Evolutionary conservation across 805 yeast species (phyloP).

Genomic region (Wickerhamiella sergipiensis): DNA sequence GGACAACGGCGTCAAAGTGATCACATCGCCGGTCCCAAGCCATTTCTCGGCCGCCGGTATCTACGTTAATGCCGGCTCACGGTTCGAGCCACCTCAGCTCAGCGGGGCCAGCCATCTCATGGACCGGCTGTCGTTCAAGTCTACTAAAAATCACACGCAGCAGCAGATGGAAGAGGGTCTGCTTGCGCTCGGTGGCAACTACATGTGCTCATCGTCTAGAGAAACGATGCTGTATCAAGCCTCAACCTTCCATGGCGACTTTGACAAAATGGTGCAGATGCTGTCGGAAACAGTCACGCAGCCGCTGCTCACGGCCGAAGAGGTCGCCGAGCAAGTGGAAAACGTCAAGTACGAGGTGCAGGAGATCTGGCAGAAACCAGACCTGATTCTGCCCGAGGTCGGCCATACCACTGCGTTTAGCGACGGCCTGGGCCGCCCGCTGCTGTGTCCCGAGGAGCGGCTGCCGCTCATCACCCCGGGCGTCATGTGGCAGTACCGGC

Average conservation of each 20-base stretch:
- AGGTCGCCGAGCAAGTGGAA: conserved; percentile 55
- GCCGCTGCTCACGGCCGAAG: conserved; percentile 57
- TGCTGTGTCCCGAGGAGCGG: conserved; percentile 64
- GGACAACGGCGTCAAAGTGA: conserved; percentile 66
- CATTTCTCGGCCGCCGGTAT: conserved; percentile 86
- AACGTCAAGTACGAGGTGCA: conserved; percentile 71
- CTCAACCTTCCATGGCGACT: conserved; percentile 78
- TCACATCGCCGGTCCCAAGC: conserved; percentile 75
- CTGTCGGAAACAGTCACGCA: conserved; percentile 63
- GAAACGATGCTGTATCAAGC: conserved; percentile 92
- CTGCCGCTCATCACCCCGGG: conserved; percentile 40
- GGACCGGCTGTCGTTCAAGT: conserved; percentile 64
- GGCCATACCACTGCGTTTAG: conserved; percentile 73
- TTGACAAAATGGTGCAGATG: conserved; percentile 61
- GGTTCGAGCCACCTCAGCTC: conserved; percentile 50
- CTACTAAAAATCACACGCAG: conserved; percentile 31
- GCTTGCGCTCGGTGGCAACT: conserved; percentile 81
- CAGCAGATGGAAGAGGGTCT: conserved; percentile 60
- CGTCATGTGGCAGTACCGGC: conserved; percentile 47
- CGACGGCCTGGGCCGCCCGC: conserved; percentile 73
- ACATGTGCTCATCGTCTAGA: conserved; percentile 82
- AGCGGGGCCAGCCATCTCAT: conserved; percentile 72
- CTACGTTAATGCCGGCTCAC: conserved; percentile 80
- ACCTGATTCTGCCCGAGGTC: conserved; percentile 76
- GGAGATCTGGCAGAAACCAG: conserved; percentile 75